Evolutionary conservation across 495 filamentous ascomycete genomes (phyloP), one percentile per base, ranked within the genome.

Genomic region (Trichoderma erinaceum): DNA sequence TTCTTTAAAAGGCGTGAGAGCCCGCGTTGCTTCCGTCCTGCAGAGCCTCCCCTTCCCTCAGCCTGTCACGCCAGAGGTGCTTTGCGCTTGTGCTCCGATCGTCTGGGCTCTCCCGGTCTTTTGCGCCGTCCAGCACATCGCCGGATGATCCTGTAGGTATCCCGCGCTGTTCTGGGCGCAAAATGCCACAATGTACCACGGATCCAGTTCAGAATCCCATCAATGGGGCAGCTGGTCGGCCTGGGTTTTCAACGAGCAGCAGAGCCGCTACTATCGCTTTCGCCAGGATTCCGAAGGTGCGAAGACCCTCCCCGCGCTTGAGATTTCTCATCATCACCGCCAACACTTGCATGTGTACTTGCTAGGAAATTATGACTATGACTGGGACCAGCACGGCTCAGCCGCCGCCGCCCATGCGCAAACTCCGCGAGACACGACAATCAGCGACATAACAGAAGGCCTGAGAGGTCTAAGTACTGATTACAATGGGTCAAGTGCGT

Each of bases 331-430:
- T 65, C 21, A 63, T 16, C 35, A 43, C 56, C 25, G 27, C 56
- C 56, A 61, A 61, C 56, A 32, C 56, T 25, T 61, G 50, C 11
- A 21, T 25, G 27, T 61, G 56, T 32, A 18, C 27, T 27, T 61
- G n/a, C 32, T 58, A 67, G 66, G 66, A 16, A 41, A 67, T 11
- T 67, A 43, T 23, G 66, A 67, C 66, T 67, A 63, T 32, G 66
- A 67, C 8, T 67, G 65, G 65, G 65, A 48, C 25, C 46, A 32
- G 41, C 41, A 12, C 23, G 25, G 11, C 23, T 43, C 35, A n/a
- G 65, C 41, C 38, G 38, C 65, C 8, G 18, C 65, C n/a, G 41
- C 35, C 18, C 65, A 66, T 44, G 38, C 65, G 21, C 38, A 66
- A 32, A 32, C 41, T 27, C 41, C 38, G 23, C 65, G 35, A 66